Evolutionary conservation across 208 protist genomes (phyloP), one percentile per base, ranked within the genome.

Genomic region (Balamuthia mandrillaris): DNA sequence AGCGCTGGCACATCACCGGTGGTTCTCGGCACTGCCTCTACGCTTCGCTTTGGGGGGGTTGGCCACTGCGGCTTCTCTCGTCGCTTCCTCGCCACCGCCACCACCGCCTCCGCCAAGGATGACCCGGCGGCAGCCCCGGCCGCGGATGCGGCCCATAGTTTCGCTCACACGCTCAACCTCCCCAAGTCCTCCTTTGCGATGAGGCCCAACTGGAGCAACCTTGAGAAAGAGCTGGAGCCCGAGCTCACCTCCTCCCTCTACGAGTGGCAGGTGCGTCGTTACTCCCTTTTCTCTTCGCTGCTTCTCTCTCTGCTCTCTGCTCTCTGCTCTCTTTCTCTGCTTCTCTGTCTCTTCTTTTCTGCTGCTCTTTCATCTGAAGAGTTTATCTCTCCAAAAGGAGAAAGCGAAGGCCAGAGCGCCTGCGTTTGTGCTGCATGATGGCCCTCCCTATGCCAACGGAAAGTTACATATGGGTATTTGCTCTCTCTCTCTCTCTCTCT

Each of bases 371-470:
- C 18, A 45, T 29, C 7, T 35, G 60, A 54, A 54, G 18, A 24
- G 33, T 7, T 4, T 24, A 37, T 39, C 41, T 33, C 37, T 39
- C 21, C 63, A 72, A 45, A 7, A 37, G 33, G 37, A 27, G 33
- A 33, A 29, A 6, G 31, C 51, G 10, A 51, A 79, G 47, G 58
- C 33, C n/a, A n/a, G n/a, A n/a, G n/a, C n/a, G n/a, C n/a, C n/a
- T n/a, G n/a, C 12, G n/a, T 95, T 94, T 78, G 81, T 94, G 27
- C 88, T 95, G 47, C 95, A 96, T 77, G 94, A 96, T 85, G 94
- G 95, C 6, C 95, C 95, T 42, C 95, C 95, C 14, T 96, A 95
- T 74, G 95, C 95, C 18, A 96, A 96, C 81, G 94, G 95, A 37
- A 51, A 66, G 24, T 84, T 95, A 27, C 94, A 96, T 86, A 78